Base-by-base conservation (phyloP, 192 early-diverging fungal genomes). In the Coemansia sp. region DNA sequence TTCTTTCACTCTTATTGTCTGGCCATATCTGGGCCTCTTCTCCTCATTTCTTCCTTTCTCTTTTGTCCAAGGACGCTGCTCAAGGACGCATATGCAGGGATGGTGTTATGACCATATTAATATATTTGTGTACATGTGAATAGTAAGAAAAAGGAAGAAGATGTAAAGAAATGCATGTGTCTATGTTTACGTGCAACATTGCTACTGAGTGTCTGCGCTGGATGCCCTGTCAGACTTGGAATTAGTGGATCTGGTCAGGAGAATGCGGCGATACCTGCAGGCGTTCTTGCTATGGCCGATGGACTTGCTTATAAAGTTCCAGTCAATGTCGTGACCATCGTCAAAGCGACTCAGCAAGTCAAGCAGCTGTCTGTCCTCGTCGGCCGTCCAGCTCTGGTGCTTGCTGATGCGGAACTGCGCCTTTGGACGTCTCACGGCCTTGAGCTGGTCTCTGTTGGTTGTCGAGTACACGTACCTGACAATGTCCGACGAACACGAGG, bases 231-330 rank as follows among this genome's bases (percentile, higher is more conserved):
- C 25, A 22, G 25, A 37, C 17, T 56, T 56, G 0, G 54, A 37
- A 22, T 56, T 56, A 25, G 54, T 14, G 25, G 54, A 38, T 25
- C 25, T 25, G 7, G 54, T 56, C 6, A 80, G 44, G 13, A 71
- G 63, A 56, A 80, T 80, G 3, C 77, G 70, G 22, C 78, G 78
- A 65, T 80, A 80, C 22, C 78, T 63, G 46, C 77, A 80, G 5
- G 77, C 72, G 43, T 80, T 80, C 39, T 80, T 80, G 67, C 72
- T 75, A 66, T 80, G 77, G 12, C 77, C 77, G 17, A 75, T 71
- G 3, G 72, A 67, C 37, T 71, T 72, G 73, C 72, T 75, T 19
- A 81, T 75, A 54, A 62, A 69, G 70, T 75, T 81, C 78, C 78
- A 81, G 64, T 81, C 78, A 8, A 81, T 59, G 45, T 81, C 78